Evolutionary conservation across 2,329 filamentous ascomycete genomes (phyloP).

Genomic region (Stemphylium beticola): DNA sequence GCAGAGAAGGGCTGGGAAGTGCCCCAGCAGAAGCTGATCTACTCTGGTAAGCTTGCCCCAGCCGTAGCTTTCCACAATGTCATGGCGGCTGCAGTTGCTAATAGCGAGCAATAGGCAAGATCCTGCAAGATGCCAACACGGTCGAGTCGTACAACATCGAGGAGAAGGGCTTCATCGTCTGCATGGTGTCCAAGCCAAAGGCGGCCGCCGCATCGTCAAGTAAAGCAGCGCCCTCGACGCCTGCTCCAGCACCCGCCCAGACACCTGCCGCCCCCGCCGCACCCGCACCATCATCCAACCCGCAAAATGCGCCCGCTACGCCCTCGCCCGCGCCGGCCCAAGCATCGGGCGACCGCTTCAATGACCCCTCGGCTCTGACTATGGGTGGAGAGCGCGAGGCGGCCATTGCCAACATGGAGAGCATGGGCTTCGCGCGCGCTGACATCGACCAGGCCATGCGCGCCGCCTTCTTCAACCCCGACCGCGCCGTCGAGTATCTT

Average conservation of each 20-base stretch:
- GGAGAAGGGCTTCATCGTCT: constrained; percentile 99
- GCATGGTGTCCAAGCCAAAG: constrained; percentile 97
- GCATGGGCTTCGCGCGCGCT: constrained; percentile 89
- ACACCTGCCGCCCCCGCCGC: constrained; percentile 66
- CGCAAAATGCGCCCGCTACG: constrained; percentile 57
- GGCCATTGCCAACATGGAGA: constrained; percentile 91
- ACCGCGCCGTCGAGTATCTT: constrained; percentile 96
- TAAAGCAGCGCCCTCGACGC: constrained; percentile 64
- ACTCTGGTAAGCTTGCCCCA: constrained; percentile 73
- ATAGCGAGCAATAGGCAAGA: constrained; percentile 73
- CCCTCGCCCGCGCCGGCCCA: constrained; percentile 57
- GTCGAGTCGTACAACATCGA: constrained; percentile 98
- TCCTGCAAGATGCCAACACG: constrained; percentile 95
- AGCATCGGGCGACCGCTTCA: constrained; percentile 55
- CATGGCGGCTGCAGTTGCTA: constrained; percentile 28
- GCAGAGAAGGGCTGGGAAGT: constrained; percentile 94
- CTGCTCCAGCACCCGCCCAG: constrained; percentile 52
- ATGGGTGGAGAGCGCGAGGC: constrained; percentile 82
- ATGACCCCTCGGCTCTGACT: constrained; percentile 80
- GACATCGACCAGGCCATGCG: constrained; percentile 95
- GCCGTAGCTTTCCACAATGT: constrained; percentile 17
- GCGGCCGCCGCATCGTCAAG: constrained; percentile 58
- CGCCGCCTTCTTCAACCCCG: constrained; percentile 95
- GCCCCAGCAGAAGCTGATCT: constrained; percentile 92
- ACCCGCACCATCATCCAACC: constrained; percentile 53